Conservation (phyloP, 2,329 filamentous ascomycete genomes). For the Aspergillus novofumigatus region DNA sequence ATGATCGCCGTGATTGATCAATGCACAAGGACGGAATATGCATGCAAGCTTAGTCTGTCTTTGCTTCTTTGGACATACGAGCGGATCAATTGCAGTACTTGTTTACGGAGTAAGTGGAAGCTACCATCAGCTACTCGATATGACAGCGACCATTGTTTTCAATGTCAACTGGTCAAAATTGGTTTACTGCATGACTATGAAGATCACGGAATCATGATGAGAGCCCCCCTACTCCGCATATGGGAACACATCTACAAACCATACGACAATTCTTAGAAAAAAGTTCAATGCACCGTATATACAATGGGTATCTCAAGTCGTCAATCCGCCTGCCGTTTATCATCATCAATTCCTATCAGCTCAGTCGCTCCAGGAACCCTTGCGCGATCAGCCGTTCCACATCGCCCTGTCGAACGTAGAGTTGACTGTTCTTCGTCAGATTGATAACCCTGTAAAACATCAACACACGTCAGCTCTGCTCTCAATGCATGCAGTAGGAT, state of each 20-base stretch:
- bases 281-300: background rate
- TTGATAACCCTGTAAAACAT: slow-evolving; percentile 69
- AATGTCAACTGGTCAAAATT: background rate
- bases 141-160: background rate
- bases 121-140: background rate
- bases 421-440: slow-evolving; percentile 95
- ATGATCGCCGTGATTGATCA: background rate
- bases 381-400: slow-evolving; percentile 92
- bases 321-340: slow-evolving; percentile 3
- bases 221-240: background rate
- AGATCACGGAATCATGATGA: background rate
- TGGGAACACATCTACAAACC: background rate
- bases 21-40: background rate
- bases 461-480: slow-evolving; percentile 16
- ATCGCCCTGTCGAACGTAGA: slow-evolving; percentile 93
- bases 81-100: background rate
- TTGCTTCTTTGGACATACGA: no score
- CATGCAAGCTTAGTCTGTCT: background rate
- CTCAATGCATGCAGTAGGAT: background rate
- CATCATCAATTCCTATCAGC: slow-evolving; percentile 49
- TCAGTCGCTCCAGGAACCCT: slow-evolving; percentile 87
- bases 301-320: slow-evolving; percentile 16
- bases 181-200: background rate
- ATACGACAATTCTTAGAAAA: background rate
- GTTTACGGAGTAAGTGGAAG: background rate